Evolutionary conservation across 495 filamentous ascomycete genomes (phyloP), one percentile per base, ranked within the genome.

Genomic region (Cudoniella acicularis): DNA sequence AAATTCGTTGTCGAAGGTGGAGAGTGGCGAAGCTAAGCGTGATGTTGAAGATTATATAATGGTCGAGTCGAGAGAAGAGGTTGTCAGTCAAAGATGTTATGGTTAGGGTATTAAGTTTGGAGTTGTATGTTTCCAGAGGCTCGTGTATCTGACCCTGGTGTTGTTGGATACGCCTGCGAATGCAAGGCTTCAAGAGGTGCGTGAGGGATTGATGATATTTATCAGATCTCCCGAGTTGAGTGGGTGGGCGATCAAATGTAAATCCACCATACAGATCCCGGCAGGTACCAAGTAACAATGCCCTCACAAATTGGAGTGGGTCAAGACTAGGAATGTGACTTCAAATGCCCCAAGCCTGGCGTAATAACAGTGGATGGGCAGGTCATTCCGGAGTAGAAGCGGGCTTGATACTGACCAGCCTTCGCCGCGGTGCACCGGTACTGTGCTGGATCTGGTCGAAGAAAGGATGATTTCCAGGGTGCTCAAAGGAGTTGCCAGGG

Each of bases 261-360:
- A 63, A 64, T 65, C 65, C 62, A 62, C 59, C 54, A 49, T 25
- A 67, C 46, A 60, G 56, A 59, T 54, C 65, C 60, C 52, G 46
- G 54, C 42, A 53, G 48, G 26, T 24, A 45, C 55, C 50, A 60
- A 43, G 59, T 51, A 57, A 21, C 59, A 61, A 61, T 62, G 61
- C 54, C 63, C 57, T 66, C 60, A 66, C 63, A 65, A 68, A 66
- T 63, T 65, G 55, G 45, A 57, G 65, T 64, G 63, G 66, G 63
- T 63, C 66, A 57, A 30, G 26, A 58, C 43, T 54, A 23, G 56
- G 60, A 61, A 54, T 60, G 46, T 51, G 62, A 64, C 62, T 60
- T 57, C 18, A 36, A 48, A 64, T 66, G 63, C 63, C 66, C 60
- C 66, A 68, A 61, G 52, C 41, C 65, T 59, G 54, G 59, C 50